Base-by-base conservation (phyloP, 1,284 basidiomycete genomes). In the Ustilago esculenta region DNA sequence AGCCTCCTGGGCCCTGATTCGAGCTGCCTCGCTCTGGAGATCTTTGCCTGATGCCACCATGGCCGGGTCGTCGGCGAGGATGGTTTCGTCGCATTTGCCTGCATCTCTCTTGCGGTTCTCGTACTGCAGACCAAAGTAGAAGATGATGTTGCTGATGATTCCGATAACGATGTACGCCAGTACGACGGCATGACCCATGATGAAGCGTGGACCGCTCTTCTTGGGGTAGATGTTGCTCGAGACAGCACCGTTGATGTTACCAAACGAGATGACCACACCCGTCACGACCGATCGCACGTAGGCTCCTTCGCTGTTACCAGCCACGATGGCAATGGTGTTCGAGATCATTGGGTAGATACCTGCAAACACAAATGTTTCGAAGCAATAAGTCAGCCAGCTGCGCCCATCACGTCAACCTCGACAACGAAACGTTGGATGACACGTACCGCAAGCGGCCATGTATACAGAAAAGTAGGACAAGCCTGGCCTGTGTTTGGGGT, bases 251-350 rank as follows among this genome's bases (percentile, higher is more conserved):
- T 82, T 81, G 49, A 80, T 53, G 58, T 82, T 82, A 33, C 81
- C 80, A 23, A 77, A 85, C 4, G 49, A 52, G 47, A 72, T 72
- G 39, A 74, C 55, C 29, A 74, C 40, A 17, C 85, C 90, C 21
- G 90, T 83, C 0, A 88, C 86, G 1, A 90, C 89, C 65, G 88
- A 88, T 20, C 90, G 87, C 72, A 90, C 90, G 81, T 90, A 91
- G 0, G 87, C 86, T 7, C 90, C 89, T 82, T 90, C 89, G 15
- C 89, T 86, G 73, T 89, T 90, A 72, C 89, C 89, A 25, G 87
- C 87, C 29, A 87, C 86, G 87, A 89, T 90, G 6, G 89, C 88
- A 67, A 89, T 85, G 4, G 88, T 86, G 81, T 90, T 90, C 24
- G 89, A 85, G 65, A 90, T 88, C 42, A 87, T 84, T 5, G 89